Percentiles rank a stretch among this genome's conserved stretches.
These are phyloP conservation scores for Aspergillus floridensis DNA, from an alignment of 2,329 filamentous ascomycete genomes.

Conservation along the genomic window DNA sequence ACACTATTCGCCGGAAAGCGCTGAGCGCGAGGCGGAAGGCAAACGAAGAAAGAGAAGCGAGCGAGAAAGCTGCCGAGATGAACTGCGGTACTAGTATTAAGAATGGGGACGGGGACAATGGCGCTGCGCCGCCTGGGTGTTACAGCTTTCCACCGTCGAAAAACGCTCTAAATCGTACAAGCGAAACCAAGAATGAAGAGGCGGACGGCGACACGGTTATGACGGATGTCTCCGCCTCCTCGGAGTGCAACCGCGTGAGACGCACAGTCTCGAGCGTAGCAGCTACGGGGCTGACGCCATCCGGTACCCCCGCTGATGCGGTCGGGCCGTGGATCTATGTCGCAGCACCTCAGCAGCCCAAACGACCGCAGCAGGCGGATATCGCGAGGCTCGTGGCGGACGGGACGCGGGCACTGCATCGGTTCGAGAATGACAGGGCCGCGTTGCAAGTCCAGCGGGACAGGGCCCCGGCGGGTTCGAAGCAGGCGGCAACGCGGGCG, in stretches of 20 bases:
- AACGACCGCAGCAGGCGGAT: slow-evolving; percentile 38
- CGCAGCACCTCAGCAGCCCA: slow-evolving; percentile 55
- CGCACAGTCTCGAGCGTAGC: not conserved
- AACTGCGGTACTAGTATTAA: not conserved
- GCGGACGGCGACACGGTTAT: not conserved
- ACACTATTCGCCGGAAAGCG: slow-evolving; percentile 25
- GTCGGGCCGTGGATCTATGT: slow-evolving; percentile 69
- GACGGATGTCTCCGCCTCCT: not conserved
- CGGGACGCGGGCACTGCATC: slow-evolving; percentile 55
- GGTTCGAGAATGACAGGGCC: slow-evolving; percentile 46
- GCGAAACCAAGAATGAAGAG: not conserved
- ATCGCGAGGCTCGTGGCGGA: slow-evolving; percentile 51
- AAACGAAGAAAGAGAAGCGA: not conserved
- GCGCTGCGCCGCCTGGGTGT: not conserved
- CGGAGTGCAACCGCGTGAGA: not conserved
- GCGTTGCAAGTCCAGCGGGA: slow-evolving; percentile 52
- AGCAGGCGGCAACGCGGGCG: slow-evolving; percentile 31
- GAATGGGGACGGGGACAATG: not conserved
- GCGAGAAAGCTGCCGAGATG: not conserved
- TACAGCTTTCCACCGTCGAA: not conserved
- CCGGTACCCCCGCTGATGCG: slow-evolving; percentile 52
- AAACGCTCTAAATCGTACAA: not conserved
- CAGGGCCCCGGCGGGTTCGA: slow-evolving; percentile 40
- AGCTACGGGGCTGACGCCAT: slow-evolving; percentile 66
- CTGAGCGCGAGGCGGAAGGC: not conserved